These are phyloP conservation scores for Pisolithus albus DNA, from an alignment of 768 basidiomycete species.

Conservation along the genomic window DNA sequence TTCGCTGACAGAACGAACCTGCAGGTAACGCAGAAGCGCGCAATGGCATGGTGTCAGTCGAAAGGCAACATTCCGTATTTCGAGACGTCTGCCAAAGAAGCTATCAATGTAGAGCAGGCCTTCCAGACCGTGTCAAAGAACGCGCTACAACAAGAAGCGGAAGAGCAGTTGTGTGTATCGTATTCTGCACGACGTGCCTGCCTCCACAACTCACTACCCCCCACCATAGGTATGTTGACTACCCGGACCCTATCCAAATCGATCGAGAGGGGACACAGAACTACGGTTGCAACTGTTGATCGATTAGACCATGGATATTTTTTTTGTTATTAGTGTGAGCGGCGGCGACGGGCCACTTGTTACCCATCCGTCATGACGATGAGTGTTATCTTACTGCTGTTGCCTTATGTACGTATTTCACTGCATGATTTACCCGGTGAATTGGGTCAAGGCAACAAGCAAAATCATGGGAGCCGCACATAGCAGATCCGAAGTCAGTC, in stretches of 20 bases:
- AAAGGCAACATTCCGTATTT: slow-evolving; percentile 99
- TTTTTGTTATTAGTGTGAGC: slow-evolving; percentile 18
- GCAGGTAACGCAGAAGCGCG: slow-evolving; percentile 97
- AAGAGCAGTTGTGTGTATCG: slow-evolving; percentile 78
- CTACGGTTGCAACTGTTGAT: slow-evolving; percentile 87
- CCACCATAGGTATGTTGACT: slow-evolving; percentile 84
- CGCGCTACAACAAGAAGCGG: slow-evolving; percentile 93
- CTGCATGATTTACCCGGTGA: slow-evolving; percentile 7
- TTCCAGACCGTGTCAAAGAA: slow-evolving; percentile 99
- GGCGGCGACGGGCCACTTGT: slow-evolving; percentile 20
- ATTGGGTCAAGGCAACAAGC: slow-evolving; percentile 2
- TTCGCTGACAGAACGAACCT: slow-evolving; percentile 2
- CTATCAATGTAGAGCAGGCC: slow-evolving; percentile 99
- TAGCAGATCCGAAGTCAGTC: slow-evolving; percentile 10
- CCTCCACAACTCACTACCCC: slow-evolving; percentile 8
- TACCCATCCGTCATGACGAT: slow-evolving; percentile 27
- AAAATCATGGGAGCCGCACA: slow-evolving; percentile 10
- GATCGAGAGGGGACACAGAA: slow-evolving; percentile 88
- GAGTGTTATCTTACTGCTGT: slow-evolving; percentile 30
- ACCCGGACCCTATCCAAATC: slow-evolving; percentile 97
- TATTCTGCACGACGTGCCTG: slow-evolving; percentile 2
- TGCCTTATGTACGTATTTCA: slow-evolving; percentile 18
- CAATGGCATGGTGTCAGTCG: slow-evolving; percentile 99
- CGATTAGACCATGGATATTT: slow-evolving; percentile 16
- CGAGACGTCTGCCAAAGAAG: slow-evolving; percentile 99